Evolutionary conservation across 768 basidiomycete genomes (phyloP), one percentile per base, ranked within the genome.

Genomic region (Crucibulum laeve): DNA sequence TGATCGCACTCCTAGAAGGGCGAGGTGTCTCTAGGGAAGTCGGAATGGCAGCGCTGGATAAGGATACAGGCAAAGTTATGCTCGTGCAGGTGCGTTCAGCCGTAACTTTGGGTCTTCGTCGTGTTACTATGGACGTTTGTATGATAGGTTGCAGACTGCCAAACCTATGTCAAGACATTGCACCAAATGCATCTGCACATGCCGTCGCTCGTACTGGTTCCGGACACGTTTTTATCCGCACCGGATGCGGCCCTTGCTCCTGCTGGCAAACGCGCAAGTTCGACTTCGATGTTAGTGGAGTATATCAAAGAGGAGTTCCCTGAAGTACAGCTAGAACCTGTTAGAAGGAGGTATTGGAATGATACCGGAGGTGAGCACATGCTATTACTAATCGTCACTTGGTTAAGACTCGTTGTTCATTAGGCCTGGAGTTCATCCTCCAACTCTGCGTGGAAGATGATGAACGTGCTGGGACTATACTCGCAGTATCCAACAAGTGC

Each of bases 101-200:
- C 25, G 37, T 45, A 40, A 18, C 28, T 26, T 23, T 36, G 45
- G 43, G 28, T 17, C 36, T 41, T 24, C 38, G 7, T n/a, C n/a
- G n/a, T n/a, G 22, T 30, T 8, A 22, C n/a, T 37, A 37, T 17
- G 7, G 18, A 30, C 4, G 38, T 18, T 8, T 44, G 17, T 26
- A 40, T 40, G n/a, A 26, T 50, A 94, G 89, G 72, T 91, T 23
- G 80, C 84, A 25, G 93, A 96, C 57, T 85, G 85, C 45, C 82
- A 88, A 44, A 92, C 91, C 11, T 94, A 91, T 50, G 83, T 91
- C 46, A 92, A 92, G 61, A 88, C 89, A 0, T 62, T 92, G 15
- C 87, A 91, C 55, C 89, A 91, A 49, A 81, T 91, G 79, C 82
- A 88, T 53, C 59, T 90, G 7, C 84, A 91, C 51, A 69, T 65